Evolutionary conservation across 1,284 basidiomycete genomes (phyloP), one percentile per base, ranked within the genome.

Genomic region (Ganoderma leucocontextum): DNA sequence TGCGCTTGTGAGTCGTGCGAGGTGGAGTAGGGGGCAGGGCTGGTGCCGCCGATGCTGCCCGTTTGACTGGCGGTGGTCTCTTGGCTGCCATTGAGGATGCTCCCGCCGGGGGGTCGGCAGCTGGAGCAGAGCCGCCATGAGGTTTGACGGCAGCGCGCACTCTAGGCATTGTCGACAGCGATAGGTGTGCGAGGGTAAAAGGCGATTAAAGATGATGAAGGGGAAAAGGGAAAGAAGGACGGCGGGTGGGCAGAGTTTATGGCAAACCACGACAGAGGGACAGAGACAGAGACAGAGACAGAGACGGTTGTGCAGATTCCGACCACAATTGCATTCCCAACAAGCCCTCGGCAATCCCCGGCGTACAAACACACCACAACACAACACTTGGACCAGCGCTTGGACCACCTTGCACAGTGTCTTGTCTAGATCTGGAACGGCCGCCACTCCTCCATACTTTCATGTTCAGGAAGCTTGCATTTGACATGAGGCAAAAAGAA

Each of bases 1-100:
- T 78, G 59, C 79, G 77, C 71, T 80, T 81, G 70, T 75, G 73
- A 42, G 75, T 72, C n/a, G 81, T 81, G 19, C 73, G 70, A 4
- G 81, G 81, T 3, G 81, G 81, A 0, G 81, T 82, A 1, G 80
- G 81, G 22, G 80, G 79, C 19, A 78, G 75, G 17, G 75, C 74
- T 17, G 76, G 70, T 0, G 59, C 53, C 1, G 67, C 67, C 15
- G 63, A 68, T 13, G 63, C 62, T 25, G 63, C 67, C 19, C 67
- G 67, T 25, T 53, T 60, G 10, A 29, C 22, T 12, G 59, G 58
- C 9, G 52, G 63, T 55, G 62, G 62, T 68, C 63, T 68, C 67
- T 64, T 68, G 41, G 36, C 52, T 41, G 63, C 41, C 63, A 64
- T 64, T 9, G 62, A 39, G 49, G 64, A 61, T 6, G 53, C 41